Conservation (phyloP, 257 asterid genomes). For the Capsicum pubescens region DNA sequence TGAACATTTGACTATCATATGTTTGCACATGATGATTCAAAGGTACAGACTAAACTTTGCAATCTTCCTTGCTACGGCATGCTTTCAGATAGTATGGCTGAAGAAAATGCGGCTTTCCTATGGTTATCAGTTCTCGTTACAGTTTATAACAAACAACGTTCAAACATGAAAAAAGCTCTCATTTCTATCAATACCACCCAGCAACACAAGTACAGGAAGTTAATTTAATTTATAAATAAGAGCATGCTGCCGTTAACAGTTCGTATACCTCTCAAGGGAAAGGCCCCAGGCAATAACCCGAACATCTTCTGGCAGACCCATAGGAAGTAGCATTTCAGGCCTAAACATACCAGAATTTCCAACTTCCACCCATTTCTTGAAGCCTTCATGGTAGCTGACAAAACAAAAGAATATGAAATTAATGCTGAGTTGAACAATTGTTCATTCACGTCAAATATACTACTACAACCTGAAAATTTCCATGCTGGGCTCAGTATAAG, state of each 20-base stretch:
- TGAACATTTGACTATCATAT: background rate
- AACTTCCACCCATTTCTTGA: constrained; percentile 92
- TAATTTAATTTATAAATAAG: background rate
- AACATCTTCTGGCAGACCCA: constrained; percentile 98
- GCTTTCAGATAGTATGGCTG: background rate
- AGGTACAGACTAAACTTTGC: background rate
- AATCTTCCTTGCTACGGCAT: background rate
- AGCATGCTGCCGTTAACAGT: background rate
- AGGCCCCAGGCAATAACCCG: constrained; percentile 99
- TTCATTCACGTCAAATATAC: background rate
- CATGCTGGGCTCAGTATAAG: constrained; percentile 99
- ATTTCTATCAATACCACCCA: background rate
- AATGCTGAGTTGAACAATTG: background rate
- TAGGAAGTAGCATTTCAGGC: constrained; percentile 97
- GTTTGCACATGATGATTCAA: background rate
- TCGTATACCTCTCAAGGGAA: constrained; percentile 86
- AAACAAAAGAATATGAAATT: constrained; percentile 12
- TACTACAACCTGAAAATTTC: constrained; percentile 87
- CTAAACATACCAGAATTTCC: constrained; percentile 99
- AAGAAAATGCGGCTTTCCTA: background rate
- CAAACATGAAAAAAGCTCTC: background rate
- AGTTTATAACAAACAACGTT: background rate
- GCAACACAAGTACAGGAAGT: background rate
- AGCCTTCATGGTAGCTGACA: constrained; percentile 89
- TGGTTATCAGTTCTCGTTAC: background rate